Evolutionary conservation across 306 rosid genomes (phyloP).

Genomic region (Acacia acuminata): DNA sequence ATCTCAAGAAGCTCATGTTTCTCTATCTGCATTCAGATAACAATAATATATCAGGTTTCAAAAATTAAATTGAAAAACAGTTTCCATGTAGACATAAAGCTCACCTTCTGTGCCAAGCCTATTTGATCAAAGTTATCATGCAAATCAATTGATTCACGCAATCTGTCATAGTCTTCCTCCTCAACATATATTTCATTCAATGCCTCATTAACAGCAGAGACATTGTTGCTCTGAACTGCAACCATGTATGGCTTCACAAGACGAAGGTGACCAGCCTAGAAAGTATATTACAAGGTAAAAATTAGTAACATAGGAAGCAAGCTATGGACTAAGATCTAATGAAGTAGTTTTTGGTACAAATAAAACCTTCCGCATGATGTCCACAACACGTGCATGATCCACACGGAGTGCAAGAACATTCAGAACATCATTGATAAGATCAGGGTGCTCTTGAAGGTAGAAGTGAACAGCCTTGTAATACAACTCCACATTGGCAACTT

Average conservation of each 20-base stretch:
- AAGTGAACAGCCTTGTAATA: conserved; percentile 98
- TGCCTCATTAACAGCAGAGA: conserved; percentile 97
- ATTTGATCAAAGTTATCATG: conserved; percentile 98
- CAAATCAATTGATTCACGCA: conserved; percentile 97
- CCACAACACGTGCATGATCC: conserved; percentile 98
- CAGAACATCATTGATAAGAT: conserved; percentile 94
- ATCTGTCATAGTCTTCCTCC: conserved; percentile 98
- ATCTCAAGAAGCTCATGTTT: conserved; percentile 97
- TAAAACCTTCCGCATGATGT: conserved; percentile 93
- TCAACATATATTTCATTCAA: conserved; percentile 95
- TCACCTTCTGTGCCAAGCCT: conserved; percentile 97
- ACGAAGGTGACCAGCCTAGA: conserved; percentile 91
- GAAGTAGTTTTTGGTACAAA: conserved; percentile 16
- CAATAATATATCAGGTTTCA: conserved; percentile 32
- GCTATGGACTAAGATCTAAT: not conserved
- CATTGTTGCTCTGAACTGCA: conserved; percentile 99
- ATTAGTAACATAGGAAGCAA: conserved; percentile 9
- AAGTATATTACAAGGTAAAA: conserved; percentile 17
- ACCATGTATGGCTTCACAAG: conserved; percentile 99
- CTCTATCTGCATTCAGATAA: conserved; percentile 70
- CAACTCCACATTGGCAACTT: conserved; percentile 96
- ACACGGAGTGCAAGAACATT: conserved; percentile 98
- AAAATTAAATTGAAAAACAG: conserved; percentile 25
- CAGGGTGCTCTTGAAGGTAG: conserved; percentile 98
- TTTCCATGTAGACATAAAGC: conserved; percentile 20